These are phyloP conservation scores for Cordyceps farinosa DNA, from an alignment of 2,329 filamentous ascomycete species.

Conservation along the genomic window DNA sequence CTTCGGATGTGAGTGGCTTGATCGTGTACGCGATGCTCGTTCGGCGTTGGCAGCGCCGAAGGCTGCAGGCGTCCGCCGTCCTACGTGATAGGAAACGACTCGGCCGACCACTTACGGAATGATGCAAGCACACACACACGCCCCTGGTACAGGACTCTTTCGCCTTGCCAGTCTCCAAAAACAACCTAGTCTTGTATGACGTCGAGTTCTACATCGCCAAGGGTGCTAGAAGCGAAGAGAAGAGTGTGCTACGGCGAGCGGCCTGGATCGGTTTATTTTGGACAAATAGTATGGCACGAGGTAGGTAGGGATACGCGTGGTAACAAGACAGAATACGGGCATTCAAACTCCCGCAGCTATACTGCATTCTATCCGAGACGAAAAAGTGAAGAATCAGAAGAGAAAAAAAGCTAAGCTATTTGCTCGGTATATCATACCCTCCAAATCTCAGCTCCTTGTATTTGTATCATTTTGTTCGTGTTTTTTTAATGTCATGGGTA, in stretches of 20 bases:
- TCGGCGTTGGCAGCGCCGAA: too few species aligned
- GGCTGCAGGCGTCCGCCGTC: too few species aligned
- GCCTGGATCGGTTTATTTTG: background rate
- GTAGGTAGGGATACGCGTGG: background rate
- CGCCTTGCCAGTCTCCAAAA: background rate
- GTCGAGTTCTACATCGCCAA: background rate
- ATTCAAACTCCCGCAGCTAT: background rate
- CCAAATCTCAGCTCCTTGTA: background rate
- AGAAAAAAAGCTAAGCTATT: background rate
- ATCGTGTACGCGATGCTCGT: background rate
- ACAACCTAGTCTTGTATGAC: background rate
- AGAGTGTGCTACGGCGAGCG: background rate
- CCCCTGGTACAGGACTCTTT: background rate
- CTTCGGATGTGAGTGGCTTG: background rate
- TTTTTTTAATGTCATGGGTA: conserved; percentile 6
- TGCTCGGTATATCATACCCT: background rate
- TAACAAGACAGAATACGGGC: background rate
- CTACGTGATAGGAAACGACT: too few species aligned
- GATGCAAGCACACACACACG: background rate
- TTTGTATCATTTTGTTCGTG: background rate
- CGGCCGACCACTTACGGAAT: too few species aligned
- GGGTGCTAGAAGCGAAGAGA: background rate
- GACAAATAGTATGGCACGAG: background rate
- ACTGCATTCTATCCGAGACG: background rate
- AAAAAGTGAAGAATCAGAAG: background rate